These are phyloP conservation scores for Flaveria sonorensis DNA, from an alignment of 129 eudicot species.

Conservation along the genomic window DNA sequence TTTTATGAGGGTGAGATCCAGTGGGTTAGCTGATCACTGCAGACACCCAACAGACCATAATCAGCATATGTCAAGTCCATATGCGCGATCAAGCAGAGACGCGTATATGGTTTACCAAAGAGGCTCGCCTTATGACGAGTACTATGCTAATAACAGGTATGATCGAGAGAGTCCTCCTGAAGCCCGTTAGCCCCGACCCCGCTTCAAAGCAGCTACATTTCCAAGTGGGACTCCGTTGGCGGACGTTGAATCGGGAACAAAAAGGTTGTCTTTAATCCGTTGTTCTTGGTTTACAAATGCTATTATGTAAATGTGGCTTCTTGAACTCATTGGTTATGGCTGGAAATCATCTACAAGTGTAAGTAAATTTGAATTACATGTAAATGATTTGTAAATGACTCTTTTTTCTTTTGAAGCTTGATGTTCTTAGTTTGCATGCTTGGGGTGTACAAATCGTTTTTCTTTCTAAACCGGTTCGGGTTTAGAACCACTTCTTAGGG, in stretches of 20 bases:
- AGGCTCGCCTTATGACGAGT: slow-evolving; percentile 44
- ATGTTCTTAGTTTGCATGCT: background rate
- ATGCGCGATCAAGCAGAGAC: slow-evolving; percentile 28
- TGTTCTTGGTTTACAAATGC: slow-evolving; percentile 5
- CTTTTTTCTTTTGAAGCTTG: background rate
- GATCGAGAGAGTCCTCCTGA: slow-evolving; percentile 45
- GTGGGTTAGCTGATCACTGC: slow-evolving; percentile 42
- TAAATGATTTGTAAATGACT: slow-evolving; percentile 24
- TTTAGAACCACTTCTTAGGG: no score
- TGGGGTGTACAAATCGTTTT: background rate
- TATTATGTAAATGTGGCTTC: slow-evolving; percentile 25
- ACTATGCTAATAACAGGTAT: slow-evolving; percentile 27
- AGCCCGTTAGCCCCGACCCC: slow-evolving; percentile 45
- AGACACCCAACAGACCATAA: slow-evolving; percentile 46
- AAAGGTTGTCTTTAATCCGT: background rate
- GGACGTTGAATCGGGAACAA: slow-evolving; percentile 22
- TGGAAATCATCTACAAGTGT: slow-evolving; percentile 21
- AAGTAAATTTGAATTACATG: slow-evolving; percentile 11
- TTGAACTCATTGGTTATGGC: background rate
- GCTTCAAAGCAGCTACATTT: slow-evolving; percentile 13
- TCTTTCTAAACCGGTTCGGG: no score
- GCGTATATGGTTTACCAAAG: slow-evolving; percentile 41
- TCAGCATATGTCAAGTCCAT: slow-evolving; percentile 20
- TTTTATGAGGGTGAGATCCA: slow-evolving; percentile 40
- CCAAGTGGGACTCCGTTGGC: slow-evolving; percentile 34